Conservation (phyloP, 2,329 filamentous ascomycete genomes). For the Colletotrichum euphorbiae region DNA sequence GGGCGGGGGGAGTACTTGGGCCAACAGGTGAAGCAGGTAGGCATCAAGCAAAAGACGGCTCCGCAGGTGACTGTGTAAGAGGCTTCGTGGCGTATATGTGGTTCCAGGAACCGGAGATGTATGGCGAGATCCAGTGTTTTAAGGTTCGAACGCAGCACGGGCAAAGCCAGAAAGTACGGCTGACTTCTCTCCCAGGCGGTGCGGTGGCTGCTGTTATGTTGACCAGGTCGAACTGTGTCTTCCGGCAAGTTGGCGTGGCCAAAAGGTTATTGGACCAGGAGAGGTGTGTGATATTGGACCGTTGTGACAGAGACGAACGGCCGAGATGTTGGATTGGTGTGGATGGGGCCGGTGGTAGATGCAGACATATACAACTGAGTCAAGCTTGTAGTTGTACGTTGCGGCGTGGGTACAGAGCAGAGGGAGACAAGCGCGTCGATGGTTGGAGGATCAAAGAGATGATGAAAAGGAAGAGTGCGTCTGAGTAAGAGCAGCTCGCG, state of each 20-base stretch:
- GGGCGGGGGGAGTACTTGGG: background rate
- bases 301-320: no score
- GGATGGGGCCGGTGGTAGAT: no score
- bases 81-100: constrained; percentile 26
- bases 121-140: constrained; percentile 19
- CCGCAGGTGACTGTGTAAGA: constrained; percentile 14
- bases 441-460: no score
- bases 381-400: no score
- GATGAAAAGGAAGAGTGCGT: no score
- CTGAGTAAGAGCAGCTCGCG: no score
- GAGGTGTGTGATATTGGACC: background rate
- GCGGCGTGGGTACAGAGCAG: no score
- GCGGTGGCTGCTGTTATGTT: background rate
- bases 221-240: no score
- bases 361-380: no score
- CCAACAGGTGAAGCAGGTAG: background rate
- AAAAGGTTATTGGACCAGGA: no score
- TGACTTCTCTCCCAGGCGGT: constrained; percentile 2
- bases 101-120: constrained; percentile 27
- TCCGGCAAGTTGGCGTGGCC: background rate
- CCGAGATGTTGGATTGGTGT: no score
- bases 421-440: no score
- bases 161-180: background rate
- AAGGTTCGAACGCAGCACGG: constrained; percentile 37
- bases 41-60: background rate